A percentile compares a stretch with the other conserved stretches of the same genome.
These are phyloP conservation scores for Phoenix roebelenii DNA, from an alignment of 176 grass and related monocot species.

Conservation along the genomic window DNA sequence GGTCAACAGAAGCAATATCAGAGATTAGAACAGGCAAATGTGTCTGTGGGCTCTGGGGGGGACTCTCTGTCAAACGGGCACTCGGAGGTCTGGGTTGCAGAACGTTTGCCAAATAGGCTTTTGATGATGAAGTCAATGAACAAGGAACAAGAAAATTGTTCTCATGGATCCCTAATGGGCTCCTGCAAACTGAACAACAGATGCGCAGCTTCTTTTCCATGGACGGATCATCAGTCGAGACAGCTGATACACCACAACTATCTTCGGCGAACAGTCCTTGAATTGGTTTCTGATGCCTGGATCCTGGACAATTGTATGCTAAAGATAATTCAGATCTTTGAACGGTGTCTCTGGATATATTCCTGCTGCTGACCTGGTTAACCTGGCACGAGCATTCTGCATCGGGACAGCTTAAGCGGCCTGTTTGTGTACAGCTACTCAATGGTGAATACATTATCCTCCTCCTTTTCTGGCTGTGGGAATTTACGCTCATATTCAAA, in stretches of 20 bases:
- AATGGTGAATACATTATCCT: constrained; percentile 30
- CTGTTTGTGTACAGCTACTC: constrained; percentile 23
- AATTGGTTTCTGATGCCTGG: constrained; percentile 11
- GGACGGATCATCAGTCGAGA: constrained; percentile 12
- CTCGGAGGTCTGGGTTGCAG: constrained; percentile 36
- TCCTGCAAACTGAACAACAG: constrained; percentile 54
- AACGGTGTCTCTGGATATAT: constrained; percentile 14
- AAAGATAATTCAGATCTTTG: constrained; percentile 15
- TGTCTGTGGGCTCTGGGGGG: constrained; percentile 6
- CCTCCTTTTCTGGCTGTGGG: constrained; percentile 63
- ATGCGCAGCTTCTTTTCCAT: constrained; percentile 33
- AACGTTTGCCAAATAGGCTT: constrained; percentile 52
- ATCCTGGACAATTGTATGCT: constrained; percentile 1
- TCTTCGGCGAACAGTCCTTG: constrained; percentile 34
- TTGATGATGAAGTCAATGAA: constrained; percentile 34
- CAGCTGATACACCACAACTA: constrained; percentile 6
- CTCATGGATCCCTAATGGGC: constrained; percentile 43
- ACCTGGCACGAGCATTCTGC: constrained; percentile 18
- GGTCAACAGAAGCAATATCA: constrained; percentile 43
- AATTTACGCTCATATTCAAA: constrained; percentile 59
- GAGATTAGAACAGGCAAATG: constrained; percentile 41
- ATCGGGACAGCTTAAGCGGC: constrained; percentile 22
- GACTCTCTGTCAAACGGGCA: constrained; percentile 1
- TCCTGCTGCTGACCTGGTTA: constrained; percentile 12
- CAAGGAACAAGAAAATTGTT: constrained; percentile 46